phyloP scores from a whole-genome alignment of 2,329 filamentous ascomycete genomes.

The Aspergillus fumigatus region DNA sequence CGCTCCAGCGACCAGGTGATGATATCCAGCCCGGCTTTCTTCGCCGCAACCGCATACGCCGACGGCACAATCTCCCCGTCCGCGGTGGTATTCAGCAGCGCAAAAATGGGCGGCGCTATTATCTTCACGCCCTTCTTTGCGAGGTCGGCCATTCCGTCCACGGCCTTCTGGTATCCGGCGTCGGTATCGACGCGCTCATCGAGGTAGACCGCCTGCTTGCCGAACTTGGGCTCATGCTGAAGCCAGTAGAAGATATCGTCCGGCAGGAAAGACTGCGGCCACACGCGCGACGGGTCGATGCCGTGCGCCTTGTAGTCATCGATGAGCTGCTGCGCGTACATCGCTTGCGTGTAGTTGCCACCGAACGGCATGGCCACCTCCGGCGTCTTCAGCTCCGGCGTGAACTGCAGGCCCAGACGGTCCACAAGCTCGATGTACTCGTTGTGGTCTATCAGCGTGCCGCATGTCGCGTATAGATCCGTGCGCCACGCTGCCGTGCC shows the following conservation, averaged over 20 bases:
- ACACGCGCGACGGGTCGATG: conserved; percentile 15
- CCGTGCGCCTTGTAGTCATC: conserved; percentile 15
- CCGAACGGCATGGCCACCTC: conserved; percentile 15
- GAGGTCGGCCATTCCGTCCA: conserved; percentile 8
- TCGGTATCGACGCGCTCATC: conserved; percentile 14
- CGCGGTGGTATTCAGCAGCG: conserved; percentile 13
- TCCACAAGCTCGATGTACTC: conserved; percentile 15
- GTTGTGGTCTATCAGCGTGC: conserved; percentile 14
- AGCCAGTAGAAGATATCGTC: conserved; percentile 18
- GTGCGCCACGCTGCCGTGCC: conserved; percentile 15
- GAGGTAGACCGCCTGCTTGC: conserved; percentile 16
- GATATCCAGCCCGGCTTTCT: conserved; percentile 12
- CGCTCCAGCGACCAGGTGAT: conserved; percentile 19
- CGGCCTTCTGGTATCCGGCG: conserved; percentile 10
- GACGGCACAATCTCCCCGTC: conserved; percentile 17
- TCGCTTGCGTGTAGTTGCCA: conserved; percentile 15
- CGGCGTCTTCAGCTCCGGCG: conserved; percentile 15
- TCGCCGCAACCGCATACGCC: conserved; percentile 12
- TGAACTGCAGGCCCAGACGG: conserved; percentile 15
- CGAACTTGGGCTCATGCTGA: conserved; percentile 14
- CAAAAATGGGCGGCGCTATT: conserved; percentile 15
- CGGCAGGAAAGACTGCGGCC: conserved; percentile 17
- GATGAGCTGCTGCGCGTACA: conserved; percentile 18
- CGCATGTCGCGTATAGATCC: conserved; percentile 13
- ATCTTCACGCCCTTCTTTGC: conserved; percentile 11